phyloP scores from a whole-genome alignment of 148 eudicot genomes.

The Cornus kousa region DNA sequence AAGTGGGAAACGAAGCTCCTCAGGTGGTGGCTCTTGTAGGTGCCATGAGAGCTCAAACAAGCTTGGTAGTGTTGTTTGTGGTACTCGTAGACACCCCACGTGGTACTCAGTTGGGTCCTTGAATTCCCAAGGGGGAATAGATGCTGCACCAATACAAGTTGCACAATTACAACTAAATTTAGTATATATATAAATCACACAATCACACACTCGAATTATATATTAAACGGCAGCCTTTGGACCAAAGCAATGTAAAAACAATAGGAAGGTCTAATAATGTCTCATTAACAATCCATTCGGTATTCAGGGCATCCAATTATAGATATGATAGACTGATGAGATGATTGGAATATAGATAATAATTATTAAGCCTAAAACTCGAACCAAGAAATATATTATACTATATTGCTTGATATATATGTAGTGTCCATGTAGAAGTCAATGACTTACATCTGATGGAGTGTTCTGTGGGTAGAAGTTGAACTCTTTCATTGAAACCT shows the following conservation, averaged over 20 bases:
- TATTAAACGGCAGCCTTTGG: neutral
- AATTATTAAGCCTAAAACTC: too few relatives aligned
- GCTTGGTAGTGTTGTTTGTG: constrained; percentile 56
- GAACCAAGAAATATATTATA: too few relatives aligned
- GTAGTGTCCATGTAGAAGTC: neutral
- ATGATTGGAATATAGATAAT: too few relatives aligned
- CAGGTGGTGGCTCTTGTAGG: constrained; percentile 72
- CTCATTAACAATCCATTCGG: too few relatives aligned
- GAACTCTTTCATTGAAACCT: constrained; percentile 51
- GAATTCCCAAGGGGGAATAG: constrained; percentile 46
- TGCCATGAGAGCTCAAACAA: constrained; percentile 73
- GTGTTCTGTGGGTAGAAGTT: constrained; percentile 39
- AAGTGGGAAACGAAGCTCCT: constrained; percentile 63
- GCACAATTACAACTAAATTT: neutral
- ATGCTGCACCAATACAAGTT: constrained; percentile 27
- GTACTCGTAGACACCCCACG: constrained; percentile 51
- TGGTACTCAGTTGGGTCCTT: constrained; percentile 79
- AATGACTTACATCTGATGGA: constrained; percentile 49
- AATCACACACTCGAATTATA: neutral
- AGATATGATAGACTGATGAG: too few relatives aligned
- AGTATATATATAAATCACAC: neutral
- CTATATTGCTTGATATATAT: too few relatives aligned
- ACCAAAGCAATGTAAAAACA: neutral
- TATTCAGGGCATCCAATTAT: neutral
- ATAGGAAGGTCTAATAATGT: neutral